Evolutionary conservation across 148 eudicot species (phyloP).

Genomic region (Simmondsia chinensis): DNA sequence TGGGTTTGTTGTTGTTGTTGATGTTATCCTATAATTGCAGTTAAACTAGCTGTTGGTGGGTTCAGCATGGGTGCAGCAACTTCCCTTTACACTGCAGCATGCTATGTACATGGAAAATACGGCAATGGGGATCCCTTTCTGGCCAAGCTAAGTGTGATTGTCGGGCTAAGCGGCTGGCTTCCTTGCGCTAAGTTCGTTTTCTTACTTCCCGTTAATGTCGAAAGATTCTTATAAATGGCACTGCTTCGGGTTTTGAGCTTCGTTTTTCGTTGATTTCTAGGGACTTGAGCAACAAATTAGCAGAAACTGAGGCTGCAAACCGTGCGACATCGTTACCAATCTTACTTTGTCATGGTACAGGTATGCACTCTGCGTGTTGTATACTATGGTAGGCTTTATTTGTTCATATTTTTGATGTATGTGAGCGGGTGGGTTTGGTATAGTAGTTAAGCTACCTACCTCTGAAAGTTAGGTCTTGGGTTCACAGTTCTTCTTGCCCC

Average conservation of each 20-base stretch:
- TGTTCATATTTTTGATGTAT: background rate
- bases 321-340: slow-evolving; percentile 81
- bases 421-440: background rate
- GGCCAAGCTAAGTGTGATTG: slow-evolving; percentile 54
- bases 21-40: slow-evolving; percentile 30
- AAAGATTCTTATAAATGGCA: background rate
- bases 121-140: slow-evolving; percentile 51
- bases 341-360: slow-evolving; percentile 86
- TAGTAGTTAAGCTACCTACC: no score
- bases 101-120: slow-evolving; percentile 56
- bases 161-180: slow-evolving; percentile 97
- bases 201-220: background rate
- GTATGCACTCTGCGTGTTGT: no score
- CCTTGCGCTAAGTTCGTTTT: slow-evolving; percentile 73
- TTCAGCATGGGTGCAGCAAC: slow-evolving; percentile 98
- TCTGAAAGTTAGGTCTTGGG: no score
- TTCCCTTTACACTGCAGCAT: slow-evolving; percentile 68
- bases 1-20: no score
- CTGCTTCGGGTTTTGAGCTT: background rate
- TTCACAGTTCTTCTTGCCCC: no score
- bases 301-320: slow-evolving; percentile 41
- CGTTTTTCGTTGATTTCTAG: slow-evolving; percentile 21
- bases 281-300: slow-evolving; percentile 39
- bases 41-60: slow-evolving; percentile 89
- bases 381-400: background rate